Conservation (phyloP, 2,329 filamentous ascomycete species). For the Pestalotiopsis sp. region DNA sequence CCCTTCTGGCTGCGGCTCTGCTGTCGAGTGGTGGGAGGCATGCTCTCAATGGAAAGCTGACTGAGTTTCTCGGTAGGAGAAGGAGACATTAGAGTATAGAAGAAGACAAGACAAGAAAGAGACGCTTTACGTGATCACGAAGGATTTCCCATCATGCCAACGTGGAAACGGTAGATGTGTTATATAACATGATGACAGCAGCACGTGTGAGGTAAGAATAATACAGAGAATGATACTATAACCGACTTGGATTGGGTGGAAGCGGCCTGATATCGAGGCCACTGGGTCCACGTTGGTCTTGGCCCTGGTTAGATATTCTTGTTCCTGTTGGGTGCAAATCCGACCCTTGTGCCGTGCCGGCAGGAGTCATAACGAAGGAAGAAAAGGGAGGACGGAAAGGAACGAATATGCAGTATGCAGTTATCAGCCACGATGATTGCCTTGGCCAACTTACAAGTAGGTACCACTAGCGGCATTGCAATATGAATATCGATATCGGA, state of each 20-base stretch:
- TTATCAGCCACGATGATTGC: not conserved
- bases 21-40: constrained; percentile 37
- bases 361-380: constrained; percentile 12
- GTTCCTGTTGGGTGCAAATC: constrained; percentile 21
- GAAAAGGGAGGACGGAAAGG: not conserved
- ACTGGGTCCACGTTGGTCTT: constrained; percentile 26
- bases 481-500: not conserved
- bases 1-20: constrained; percentile 31
- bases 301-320: constrained; percentile 11
- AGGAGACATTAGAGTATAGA: constrained; percentile 32
- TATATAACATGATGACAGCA: constrained; percentile 25
- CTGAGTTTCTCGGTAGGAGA: constrained; percentile 36
- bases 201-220: constrained; percentile 18
- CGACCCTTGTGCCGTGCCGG: constrained; percentile 17
- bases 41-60: constrained; percentile 43
- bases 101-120: constrained; percentile 22
- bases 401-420: not conserved
- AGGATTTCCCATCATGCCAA: constrained; percentile 15
- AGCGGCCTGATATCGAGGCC: constrained; percentile 26
- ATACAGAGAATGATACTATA: constrained; percentile 5
- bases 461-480: not conserved
- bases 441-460: not conserved
- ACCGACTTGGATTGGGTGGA: constrained; percentile 16
- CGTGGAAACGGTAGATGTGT: constrained; percentile 16
- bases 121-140: constrained; percentile 15